Base-by-base conservation (phyloP, 2,329 filamentous ascomycete species). In the Sporothrix curviconia region DNA sequence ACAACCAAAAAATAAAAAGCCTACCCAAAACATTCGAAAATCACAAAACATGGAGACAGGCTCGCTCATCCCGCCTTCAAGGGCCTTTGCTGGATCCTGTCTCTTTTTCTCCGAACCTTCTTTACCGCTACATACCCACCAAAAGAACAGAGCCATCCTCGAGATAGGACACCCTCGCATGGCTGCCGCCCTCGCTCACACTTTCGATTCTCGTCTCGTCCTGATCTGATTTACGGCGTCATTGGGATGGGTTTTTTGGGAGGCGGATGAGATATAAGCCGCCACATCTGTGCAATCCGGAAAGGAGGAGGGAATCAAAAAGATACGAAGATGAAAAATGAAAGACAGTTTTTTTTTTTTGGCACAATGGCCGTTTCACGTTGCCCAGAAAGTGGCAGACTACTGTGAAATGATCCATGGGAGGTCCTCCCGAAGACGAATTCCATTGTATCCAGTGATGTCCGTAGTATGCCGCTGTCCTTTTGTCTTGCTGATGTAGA, bases 291-390 rank as follows among this genome's bases (percentile, higher is more conserved):
- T 59, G 57, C 49, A 61, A 59, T 37, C 52, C 19, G 56, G 54
- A 22, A 53, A 55, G 40, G 54, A 52, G 51, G 30, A 53, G 49
- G 44, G 46, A 55, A 58, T 53, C 28, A 70, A 64, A 65, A 64
- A 37, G 49, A 65, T 71, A 64, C 66, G 11, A 32, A 68, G 66
- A 68, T 66, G 65, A 68, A 68, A 67, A 70, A 49, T 40, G 46
- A 49, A 53, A 42, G 34, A 39, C 32, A 25, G 9, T 43, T 57
- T 58, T 61, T 59, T 51, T 63, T 61, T 61, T 59, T 51, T 63
- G 60, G 83, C 77, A 82, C 78, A 81, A 86, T 86, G 85, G 85
- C 85, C 84, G 80, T 86, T 85, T 87, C 84, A 84, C 82, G 55
- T 59, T 56, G 34, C 44, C 28, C n/a, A 24, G 24, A 34, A 19